Conservation (phyloP, 1,139 yeast genomes). For the Nadsonia commutata region DNA sequence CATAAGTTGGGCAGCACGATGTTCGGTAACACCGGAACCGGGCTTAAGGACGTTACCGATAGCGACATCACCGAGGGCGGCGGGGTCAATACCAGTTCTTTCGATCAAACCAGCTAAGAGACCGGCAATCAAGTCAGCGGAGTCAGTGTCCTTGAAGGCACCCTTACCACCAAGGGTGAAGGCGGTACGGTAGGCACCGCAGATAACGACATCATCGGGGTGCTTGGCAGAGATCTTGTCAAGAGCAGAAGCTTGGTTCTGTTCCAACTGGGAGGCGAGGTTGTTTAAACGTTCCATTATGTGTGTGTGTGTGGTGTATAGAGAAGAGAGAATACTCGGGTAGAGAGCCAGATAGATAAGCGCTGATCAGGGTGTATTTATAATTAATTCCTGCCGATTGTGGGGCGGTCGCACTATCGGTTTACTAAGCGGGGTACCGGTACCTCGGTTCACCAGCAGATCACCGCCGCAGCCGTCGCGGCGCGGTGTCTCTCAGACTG, state of each 20-base stretch:
- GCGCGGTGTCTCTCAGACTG: no score
- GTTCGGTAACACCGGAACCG: slow-evolving; percentile 89
- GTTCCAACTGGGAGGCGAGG: slow-evolving; percentile 19
- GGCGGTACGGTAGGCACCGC: slow-evolving; percentile 82
- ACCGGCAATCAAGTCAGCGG: slow-evolving; percentile 57
- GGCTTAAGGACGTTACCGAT: slow-evolving; percentile 80
- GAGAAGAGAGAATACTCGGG: no score
- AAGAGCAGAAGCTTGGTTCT: slow-evolving; percentile 19
- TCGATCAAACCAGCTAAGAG: slow-evolving; percentile 49
- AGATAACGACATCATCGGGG: slow-evolving; percentile 78
- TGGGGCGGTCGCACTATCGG: no score
- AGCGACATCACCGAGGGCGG: slow-evolving; percentile 63
- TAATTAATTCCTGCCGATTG: no score
- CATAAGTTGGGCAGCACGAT: slow-evolving; percentile 62
- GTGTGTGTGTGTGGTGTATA: slow-evolving; percentile 1
- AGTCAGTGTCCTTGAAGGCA: slow-evolving; percentile 55
- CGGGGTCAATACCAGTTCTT: slow-evolving; percentile 45
- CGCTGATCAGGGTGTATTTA: no score
- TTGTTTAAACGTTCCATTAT: slow-evolving; percentile 22
- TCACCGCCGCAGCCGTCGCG: no score
- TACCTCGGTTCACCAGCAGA: no score
- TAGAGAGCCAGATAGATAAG: no score
- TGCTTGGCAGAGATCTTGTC: slow-evolving; percentile 37
- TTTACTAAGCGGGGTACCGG: no score
- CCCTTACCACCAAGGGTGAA: slow-evolving; percentile 80